A percentile compares a stretch with the other conserved stretches of the same genome.
Conservation (phyloP, 768 basidiomycete species). For the Crassisporium funariophilum region DNA sequence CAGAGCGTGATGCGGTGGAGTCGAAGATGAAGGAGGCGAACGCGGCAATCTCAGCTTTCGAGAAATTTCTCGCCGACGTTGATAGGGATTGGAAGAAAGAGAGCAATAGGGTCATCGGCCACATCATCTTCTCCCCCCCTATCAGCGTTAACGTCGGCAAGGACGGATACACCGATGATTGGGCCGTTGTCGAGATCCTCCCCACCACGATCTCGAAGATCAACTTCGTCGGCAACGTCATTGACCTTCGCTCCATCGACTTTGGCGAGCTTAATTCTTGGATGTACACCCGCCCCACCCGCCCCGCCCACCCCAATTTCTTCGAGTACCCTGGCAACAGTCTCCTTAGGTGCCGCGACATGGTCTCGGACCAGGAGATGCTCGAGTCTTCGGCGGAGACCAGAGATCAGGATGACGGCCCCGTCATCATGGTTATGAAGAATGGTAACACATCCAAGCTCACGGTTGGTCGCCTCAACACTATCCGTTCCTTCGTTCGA, state of each 20-base stretch:
- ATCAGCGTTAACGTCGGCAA: constrained; percentile 14
- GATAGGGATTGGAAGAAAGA: constrained; percentile 20
- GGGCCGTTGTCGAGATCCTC: constrained; percentile 26
- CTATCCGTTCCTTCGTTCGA: constrained; percentile 26
- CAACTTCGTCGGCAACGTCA: constrained; percentile 29
- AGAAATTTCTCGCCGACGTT: constrained; percentile 21
- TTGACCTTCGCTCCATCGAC: constrained; percentile 25
- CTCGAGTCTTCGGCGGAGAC: constrained; percentile 16
- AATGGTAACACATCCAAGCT: constrained; percentile 28
- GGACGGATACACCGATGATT: constrained; percentile 26
- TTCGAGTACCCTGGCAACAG: constrained; percentile 33
- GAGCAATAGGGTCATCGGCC: constrained; percentile 26
- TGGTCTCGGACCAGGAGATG: constrained; percentile 32
- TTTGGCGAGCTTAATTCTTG: constrained; percentile 8
- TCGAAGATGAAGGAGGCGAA: constrained; percentile 7
- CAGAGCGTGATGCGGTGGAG: background rate
- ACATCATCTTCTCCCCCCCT: constrained; percentile 30
- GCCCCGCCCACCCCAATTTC: constrained; percentile 3
- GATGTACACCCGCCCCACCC: constrained; percentile 20
- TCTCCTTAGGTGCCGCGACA: constrained; percentile 27
- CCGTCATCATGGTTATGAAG: constrained; percentile 38
- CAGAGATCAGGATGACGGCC: constrained; percentile 20
- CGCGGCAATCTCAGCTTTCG: constrained; percentile 10
- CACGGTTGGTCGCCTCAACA: constrained; percentile 32
- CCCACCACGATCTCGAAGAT: constrained; percentile 18